Conservation (phyloP, 345 rosid genomes). For the Linum usitatissimum region DNA sequence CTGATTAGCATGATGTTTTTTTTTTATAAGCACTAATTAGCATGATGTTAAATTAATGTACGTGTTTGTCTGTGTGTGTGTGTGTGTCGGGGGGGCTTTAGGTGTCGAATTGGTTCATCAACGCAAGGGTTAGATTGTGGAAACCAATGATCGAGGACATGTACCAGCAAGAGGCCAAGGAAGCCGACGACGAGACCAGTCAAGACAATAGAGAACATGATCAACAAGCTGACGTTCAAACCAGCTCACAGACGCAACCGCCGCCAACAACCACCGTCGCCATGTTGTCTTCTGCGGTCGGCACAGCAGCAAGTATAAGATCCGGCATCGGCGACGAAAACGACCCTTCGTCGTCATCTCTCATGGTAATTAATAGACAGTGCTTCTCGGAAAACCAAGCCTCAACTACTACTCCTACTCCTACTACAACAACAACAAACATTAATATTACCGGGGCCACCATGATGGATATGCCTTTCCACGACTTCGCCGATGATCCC, state of each 20-base stretch:
- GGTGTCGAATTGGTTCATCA: conserved; percentile 99
- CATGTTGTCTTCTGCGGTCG: not conserved
- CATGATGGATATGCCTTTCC: conserved; percentile 18
- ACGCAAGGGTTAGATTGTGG: conserved; percentile 98
- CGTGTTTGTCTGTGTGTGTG: too few relatives aligned
- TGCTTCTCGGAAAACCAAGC: conserved; percentile 44
- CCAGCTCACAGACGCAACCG: conserved; percentile 30
- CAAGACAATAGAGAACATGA: conserved; percentile 10
- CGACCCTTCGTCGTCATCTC: conserved; percentile 44
- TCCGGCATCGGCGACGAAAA: conserved; percentile 58
- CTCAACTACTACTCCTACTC: conserved; percentile 12
- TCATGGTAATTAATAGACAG: conserved; percentile 32
- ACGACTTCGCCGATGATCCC: conserved; percentile 21
- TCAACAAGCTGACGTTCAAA: conserved; percentile 12
- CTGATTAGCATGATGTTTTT: too few relatives aligned
- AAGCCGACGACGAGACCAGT: conserved; percentile 29
- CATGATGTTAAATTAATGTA: too few relatives aligned
- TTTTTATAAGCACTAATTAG: too few relatives aligned
- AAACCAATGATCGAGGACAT: conserved; percentile 99
- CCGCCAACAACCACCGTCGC: conserved; percentile 21
- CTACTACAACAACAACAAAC: conserved; percentile 1
- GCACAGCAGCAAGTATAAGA: conserved; percentile 34
- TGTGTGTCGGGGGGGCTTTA: conserved; percentile 1
- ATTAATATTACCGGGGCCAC: conserved; percentile 2
- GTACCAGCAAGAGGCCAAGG: conserved; percentile 85